Evolutionary conservation across 768 basidiomycete genomes (phyloP).

Genomic region (Lactarius vividus): DNA sequence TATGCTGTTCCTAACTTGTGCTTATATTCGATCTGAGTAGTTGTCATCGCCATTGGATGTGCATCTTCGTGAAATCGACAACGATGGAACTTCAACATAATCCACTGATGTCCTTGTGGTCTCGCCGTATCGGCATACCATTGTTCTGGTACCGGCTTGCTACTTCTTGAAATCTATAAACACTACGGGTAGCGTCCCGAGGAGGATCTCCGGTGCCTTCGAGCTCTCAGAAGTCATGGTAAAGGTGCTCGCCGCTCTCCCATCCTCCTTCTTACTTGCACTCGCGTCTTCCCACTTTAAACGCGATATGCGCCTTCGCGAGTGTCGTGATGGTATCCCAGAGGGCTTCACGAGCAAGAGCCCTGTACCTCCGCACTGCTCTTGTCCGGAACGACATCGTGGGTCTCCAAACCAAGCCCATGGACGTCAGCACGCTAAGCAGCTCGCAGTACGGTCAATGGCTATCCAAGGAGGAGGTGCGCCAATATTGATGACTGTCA

Average conservation of each 20-base stretch:
- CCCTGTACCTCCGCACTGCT: slow-evolving; percentile 11
- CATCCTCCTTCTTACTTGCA: background rate
- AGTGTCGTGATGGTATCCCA: slow-evolving; percentile 3
- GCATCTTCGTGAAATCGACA: background rate
- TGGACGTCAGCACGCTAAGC: background rate
- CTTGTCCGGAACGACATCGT: slow-evolving; percentile 1
- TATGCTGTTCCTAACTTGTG: background rate
- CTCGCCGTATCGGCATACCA: background rate
- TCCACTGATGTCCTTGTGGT: background rate
- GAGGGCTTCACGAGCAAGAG: slow-evolving; percentile 10
- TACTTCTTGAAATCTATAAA: background rate
- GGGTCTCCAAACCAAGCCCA: slow-evolving; percentile 4
- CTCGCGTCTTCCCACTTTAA: background rate
- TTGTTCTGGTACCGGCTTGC: background rate
- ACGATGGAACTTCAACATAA: too few relatives aligned
- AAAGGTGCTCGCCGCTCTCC: background rate
- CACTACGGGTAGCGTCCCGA: background rate
- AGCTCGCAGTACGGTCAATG: slow-evolving; percentile 11
- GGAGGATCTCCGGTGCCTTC: background rate
- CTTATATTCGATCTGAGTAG: background rate
- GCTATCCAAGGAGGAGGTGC: background rate
- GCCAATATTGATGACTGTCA: background rate
- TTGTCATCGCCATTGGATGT: background rate
- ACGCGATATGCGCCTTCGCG: background rate
- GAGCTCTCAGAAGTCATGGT: background rate